Evolutionary conservation across 2,329 filamentous ascomycete species (phyloP), one percentile per base, ranked within the genome.

Genomic region (Xylaria sp.): DNA sequence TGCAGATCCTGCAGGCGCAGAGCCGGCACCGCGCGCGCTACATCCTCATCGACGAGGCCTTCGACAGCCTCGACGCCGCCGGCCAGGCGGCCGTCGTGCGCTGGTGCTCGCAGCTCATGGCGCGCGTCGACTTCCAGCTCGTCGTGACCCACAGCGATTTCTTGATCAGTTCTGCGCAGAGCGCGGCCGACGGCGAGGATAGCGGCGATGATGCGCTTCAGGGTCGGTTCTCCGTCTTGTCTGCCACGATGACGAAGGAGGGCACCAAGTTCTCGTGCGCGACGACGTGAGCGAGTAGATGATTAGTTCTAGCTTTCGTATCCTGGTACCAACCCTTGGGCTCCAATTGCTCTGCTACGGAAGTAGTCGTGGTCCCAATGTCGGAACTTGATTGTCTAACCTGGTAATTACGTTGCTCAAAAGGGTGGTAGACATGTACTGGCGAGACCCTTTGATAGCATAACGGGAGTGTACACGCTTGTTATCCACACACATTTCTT

Each of bases 1-100:
- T 79, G 62, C 72, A 75, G 62, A 69, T 79, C 41, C 61, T 70
- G 48, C 75, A 78, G 65, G 72, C 75, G 0, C 69, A 74, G 18
- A 76, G 75, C 48, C 54, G 72, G 7, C 76, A 80, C 66, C 74
- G 77, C 33, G 76, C 79, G 7, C 71, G 76, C 20, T 80, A 80
- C 62, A 70, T 80, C 66, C 75, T 80, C 15, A 72, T 80, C 7
- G 79, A 80, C 61, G 79, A 80, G 73, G 78, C 74, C 2, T 79
- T 80, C 67, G 79, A 80, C 66, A 75, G 74, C 48, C 71, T 80
- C 5, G 79, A 80, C 54, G 66, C 54, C 15, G 73, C 72, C 0
- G 78, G 78, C 8, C 78, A 78, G 67, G 72, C 70, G n/a, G 73
- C 73, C 3, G 75, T 79, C 3, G 71, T 76, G 1, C 71, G 72